Evolutionary conservation across 352 stramenopile genomes (phyloP).

Genomic region (Elongisporangium anandrum): DNA sequence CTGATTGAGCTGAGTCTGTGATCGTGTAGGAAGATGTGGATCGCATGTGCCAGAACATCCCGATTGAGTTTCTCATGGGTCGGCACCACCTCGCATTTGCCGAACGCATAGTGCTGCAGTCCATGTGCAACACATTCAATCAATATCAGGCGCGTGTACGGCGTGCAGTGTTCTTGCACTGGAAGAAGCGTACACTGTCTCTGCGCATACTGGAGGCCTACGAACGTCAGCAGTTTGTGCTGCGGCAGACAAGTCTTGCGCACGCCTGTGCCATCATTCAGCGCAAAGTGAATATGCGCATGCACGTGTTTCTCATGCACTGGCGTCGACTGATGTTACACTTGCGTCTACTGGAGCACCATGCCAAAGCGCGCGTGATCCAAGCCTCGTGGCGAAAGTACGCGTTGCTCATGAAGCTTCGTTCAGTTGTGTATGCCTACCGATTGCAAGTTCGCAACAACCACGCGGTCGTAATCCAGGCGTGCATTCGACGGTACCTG

Average conservation of each 20-base stretch:
- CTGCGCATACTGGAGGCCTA: slow-evolving; percentile 17
- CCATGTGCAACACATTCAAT: slow-evolving; percentile 9
- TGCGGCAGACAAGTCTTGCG: slow-evolving; percentile 20
- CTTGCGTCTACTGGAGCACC: slow-evolving; percentile 17
- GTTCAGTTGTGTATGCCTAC: slow-evolving; percentile 13
- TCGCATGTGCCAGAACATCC: slow-evolving; percentile 9
- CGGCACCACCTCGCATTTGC: slow-evolving; percentile 14
- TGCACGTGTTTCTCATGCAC: slow-evolving; percentile 1
- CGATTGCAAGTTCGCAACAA: slow-evolving; percentile 13
- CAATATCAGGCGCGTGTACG: slow-evolving; percentile 15
- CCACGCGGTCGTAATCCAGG: slow-evolving; percentile 22
- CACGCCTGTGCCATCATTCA: slow-evolving; percentile 37
- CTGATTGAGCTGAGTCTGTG: background rate
- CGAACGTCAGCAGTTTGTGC: slow-evolving; percentile 13
- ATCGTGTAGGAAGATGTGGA: slow-evolving; percentile 2
- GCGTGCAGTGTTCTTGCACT: slow-evolving; percentile 7
- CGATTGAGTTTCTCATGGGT: slow-evolving; percentile 19
- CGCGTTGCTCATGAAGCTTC: slow-evolving; percentile 13
- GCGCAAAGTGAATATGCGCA: slow-evolving; percentile 13
- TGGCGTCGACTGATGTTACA: slow-evolving; percentile 11
- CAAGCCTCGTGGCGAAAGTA: slow-evolving; percentile 24
- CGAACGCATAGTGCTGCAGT: slow-evolving; percentile 14
- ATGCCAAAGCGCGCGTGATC: slow-evolving; percentile 9
- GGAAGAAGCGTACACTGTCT: slow-evolving; percentile 18
- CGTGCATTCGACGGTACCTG: slow-evolving; percentile 10